Conservation (phyloP, 352 stramenopile genomes). For the Globisporangium paddicum region DNA sequence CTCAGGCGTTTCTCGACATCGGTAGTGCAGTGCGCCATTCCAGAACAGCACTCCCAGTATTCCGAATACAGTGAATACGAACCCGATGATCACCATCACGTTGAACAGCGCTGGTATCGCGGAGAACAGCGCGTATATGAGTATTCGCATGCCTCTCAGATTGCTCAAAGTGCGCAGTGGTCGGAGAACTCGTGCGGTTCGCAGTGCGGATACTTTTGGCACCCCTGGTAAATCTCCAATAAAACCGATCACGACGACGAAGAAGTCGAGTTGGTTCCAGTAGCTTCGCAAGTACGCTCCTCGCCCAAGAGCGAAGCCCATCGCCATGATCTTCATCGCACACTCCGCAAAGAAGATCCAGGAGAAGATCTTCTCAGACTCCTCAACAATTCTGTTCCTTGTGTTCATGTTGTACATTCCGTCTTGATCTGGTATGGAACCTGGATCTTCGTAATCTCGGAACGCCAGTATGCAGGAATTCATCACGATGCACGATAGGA, state of each 20-base stretch:
- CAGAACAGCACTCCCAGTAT: constrained; percentile 68
- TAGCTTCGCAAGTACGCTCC: constrained; percentile 60
- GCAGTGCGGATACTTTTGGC: constrained; percentile 29
- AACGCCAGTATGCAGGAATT: constrained; percentile 66
- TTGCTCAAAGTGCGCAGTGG: constrained; percentile 60
- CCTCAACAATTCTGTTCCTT: constrained; percentile 34
- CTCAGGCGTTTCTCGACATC: constrained; percentile 41
- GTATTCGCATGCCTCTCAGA: constrained; percentile 30
- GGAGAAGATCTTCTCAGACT: constrained; percentile 32
- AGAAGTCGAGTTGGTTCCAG: constrained; percentile 87
- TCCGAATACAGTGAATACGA: constrained; percentile 70
- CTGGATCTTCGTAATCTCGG: constrained; percentile 44
- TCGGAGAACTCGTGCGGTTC: constrained; percentile 44
- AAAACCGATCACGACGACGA: constrained; percentile 62
- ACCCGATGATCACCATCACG: constrained; percentile 57
- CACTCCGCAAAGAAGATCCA: constrained; percentile 76
- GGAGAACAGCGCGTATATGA: constrained; percentile 55
- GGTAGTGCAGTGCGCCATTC: constrained; percentile 39
- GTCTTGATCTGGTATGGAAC: constrained; percentile 22
- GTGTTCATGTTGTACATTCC: constrained; percentile 20
- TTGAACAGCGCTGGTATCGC: constrained; percentile 59
- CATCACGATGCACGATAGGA: constrained; percentile 58
- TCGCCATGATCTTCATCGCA: constrained; percentile 73
- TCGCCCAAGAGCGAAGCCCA: constrained; percentile 54
- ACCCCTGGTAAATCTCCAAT: constrained; percentile 33